These are phyloP conservation scores for Colletotrichum sp. DNA, from an alignment of 2,329 filamentous ascomycete genomes.

Conservation along the genomic window DNA sequence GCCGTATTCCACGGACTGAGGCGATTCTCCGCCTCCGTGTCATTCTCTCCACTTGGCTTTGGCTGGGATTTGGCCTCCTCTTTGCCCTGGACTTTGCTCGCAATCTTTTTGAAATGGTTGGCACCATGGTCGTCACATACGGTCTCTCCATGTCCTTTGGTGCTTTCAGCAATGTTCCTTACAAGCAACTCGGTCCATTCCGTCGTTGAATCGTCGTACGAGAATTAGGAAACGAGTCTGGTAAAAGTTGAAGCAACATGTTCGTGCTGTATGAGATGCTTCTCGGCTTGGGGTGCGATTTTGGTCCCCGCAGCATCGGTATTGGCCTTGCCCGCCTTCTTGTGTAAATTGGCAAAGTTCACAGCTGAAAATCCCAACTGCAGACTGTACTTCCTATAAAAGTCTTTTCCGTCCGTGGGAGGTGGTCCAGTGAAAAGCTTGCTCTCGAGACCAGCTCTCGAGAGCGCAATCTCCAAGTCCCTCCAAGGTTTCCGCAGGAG, in stretches of 20 bases:
- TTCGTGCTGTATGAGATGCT: neutral
- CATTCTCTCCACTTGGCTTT: neutral
- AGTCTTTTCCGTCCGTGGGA: neutral
- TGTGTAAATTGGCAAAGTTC: neutral
- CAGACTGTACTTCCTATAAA: neutral
- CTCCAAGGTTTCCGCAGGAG: neutral
- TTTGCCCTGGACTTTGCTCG: neutral
- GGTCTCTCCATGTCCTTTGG: neutral
- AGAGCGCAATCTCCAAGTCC: neutral
- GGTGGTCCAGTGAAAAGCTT: neutral
- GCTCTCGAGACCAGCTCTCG: neutral
- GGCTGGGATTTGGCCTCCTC: neutral
- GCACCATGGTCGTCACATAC: neutral
- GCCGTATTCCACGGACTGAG: neutral
- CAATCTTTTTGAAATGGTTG: neutral
- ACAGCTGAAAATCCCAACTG: neutral
- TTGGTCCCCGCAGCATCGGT: neutral
- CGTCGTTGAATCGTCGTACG: neutral
- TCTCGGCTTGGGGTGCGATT: neutral
- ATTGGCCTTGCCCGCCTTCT: neutral
- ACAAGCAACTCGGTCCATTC: neutral
- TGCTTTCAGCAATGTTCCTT: neutral
- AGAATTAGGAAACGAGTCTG: neutral
- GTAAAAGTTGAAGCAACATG: neutral
- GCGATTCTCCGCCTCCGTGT: neutral